Evolutionary conservation across 352 stramenopile species (phyloP).

Genomic region (Phytopythium sindhum): DNA sequence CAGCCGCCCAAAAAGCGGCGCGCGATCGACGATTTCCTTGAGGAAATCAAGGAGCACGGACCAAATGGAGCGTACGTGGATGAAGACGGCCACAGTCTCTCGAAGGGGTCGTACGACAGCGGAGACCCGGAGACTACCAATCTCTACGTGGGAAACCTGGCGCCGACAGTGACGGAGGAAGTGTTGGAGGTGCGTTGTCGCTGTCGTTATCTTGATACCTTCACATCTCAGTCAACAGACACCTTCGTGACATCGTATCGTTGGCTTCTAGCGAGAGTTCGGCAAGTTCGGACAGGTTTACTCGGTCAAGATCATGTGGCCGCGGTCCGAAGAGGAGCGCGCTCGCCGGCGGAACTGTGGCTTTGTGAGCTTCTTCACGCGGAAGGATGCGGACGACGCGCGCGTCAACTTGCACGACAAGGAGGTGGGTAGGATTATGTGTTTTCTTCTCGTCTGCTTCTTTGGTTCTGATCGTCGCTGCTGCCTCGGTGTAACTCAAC

Average conservation of each 20-base stretch:
- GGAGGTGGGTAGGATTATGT: constrained; percentile 40
- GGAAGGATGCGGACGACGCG: constrained; percentile 81
- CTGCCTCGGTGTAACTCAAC: background rate
- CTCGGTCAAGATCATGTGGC: constrained; percentile 99
- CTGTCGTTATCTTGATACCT: too few species aligned
- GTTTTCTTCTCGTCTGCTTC: background rate
- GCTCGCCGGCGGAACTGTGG: constrained; percentile 87
- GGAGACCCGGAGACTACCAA: constrained; percentile 90
- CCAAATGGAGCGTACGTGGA: constrained; percentile 22
- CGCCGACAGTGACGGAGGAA: constrained; percentile 92
- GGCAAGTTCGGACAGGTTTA: constrained; percentile 89
- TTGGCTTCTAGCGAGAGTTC: constrained; percentile 64
- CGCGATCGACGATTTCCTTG: constrained; percentile 87
- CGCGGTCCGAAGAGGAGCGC: constrained; percentile 92
- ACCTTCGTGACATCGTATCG: background rate
- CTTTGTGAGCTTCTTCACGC: constrained; percentile 94
- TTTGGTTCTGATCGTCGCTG: background rate
- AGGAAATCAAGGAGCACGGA: constrained; percentile 83
- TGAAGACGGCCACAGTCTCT: constrained; percentile 3
- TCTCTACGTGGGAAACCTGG: constrained; percentile 94
- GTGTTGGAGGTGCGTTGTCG: constrained; percentile 50
- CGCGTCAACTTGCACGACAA: constrained; percentile 61
- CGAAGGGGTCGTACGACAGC: constrained; percentile 80
- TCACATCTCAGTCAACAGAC: background rate
- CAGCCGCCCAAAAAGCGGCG: constrained; percentile 43